Percentiles rank a stretch among this genome's conserved stretches.
Evolutionary conservation across 495 filamentous ascomycete species (phyloP).

Genomic region (Lophiotrema nucula): DNA sequence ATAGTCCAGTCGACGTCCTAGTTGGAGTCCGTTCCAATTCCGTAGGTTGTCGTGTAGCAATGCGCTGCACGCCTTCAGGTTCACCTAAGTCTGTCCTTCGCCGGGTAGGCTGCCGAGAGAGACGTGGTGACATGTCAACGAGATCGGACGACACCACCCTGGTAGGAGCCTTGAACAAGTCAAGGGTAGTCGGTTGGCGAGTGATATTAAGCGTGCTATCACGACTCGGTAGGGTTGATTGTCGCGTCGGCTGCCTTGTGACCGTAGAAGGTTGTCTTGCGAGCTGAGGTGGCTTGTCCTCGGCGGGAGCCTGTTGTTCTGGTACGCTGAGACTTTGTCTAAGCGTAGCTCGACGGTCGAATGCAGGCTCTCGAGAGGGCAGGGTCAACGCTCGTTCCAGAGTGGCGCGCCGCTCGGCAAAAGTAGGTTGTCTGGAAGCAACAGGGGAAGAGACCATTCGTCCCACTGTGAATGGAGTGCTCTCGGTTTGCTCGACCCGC

Average conservation of each 20-base stretch:
- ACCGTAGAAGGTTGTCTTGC: not conserved
- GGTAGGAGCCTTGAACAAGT: not conserved
- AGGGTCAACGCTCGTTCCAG: not conserved
- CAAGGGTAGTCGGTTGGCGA: not conserved
- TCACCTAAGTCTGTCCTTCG: not conserved
- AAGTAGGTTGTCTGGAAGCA: not conserved
- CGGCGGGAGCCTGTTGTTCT: too few relatives aligned
- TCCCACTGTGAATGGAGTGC: too few relatives aligned
- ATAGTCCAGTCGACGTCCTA: not conserved
- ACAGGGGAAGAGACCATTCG: not conserved
- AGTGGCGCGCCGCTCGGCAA: not conserved
- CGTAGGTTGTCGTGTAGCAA: not conserved
- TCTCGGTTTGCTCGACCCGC: too few relatives aligned
- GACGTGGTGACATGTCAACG: too few relatives aligned
- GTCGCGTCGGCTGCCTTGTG: not conserved
- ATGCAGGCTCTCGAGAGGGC: not conserved
- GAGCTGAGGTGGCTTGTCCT: too few relatives aligned
- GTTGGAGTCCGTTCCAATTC: not conserved
- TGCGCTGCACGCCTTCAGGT: not conserved
- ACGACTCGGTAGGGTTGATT: not conserved
- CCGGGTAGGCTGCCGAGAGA: not conserved
- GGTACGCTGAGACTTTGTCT: too few relatives aligned
- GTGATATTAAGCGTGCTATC: not conserved
- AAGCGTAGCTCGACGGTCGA: not conserved
- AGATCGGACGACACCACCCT: too few relatives aligned